Percentiles rank a stretch among this genome's conserved stretches.
Conservation (phyloP, 495 filamentous ascomycete species). For the Usnea hakonensis region DNA sequence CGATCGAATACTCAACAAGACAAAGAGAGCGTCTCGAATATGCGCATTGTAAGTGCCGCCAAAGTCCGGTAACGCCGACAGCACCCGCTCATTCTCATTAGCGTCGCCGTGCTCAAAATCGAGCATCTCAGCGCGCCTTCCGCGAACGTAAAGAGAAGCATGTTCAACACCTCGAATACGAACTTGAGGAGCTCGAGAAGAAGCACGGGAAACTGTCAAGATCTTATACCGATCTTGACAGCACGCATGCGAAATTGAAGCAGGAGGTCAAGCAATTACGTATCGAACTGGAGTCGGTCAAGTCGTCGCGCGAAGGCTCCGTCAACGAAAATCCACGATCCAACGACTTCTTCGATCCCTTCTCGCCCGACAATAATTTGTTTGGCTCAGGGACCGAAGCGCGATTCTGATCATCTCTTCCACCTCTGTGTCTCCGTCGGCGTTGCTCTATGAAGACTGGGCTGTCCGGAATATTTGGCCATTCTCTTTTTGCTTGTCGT, state of each 20-base stretch:
- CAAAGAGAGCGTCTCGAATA: constrained; percentile 24
- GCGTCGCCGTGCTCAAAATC: constrained; percentile 51
- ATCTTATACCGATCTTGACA: constrained; percentile 23
- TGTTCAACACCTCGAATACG: constrained; percentile 36
- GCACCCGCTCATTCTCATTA: constrained; percentile 17
- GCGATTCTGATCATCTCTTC: background rate
- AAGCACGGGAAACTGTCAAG: constrained; percentile 22
- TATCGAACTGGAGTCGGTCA: constrained; percentile 21
- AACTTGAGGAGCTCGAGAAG: constrained; percentile 32
- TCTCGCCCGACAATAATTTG: constrained; percentile 11
- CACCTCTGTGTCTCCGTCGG: background rate
- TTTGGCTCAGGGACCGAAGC: constrained; percentile 8
- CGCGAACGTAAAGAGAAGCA: constrained; percentile 44
- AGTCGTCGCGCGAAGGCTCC: constrained; percentile 16
- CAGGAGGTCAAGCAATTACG: constrained; percentile 25
- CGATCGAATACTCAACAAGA: constrained; percentile 22
- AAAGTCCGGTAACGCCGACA: background rate
- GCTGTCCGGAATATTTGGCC: background rate
- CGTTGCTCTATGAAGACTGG: background rate
- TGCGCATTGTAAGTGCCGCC: constrained; percentile 23
- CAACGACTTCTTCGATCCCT: constrained; percentile 17
- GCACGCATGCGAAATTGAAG: constrained; percentile 17
- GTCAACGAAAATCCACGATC: constrained; percentile 3
- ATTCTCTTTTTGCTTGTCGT: too few relatives aligned
- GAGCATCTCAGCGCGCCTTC: constrained; percentile 47